Evolutionary conservation across 495 filamentous ascomycete genomes (phyloP).

Genomic region (Aspergillus homomorphus): DNA sequence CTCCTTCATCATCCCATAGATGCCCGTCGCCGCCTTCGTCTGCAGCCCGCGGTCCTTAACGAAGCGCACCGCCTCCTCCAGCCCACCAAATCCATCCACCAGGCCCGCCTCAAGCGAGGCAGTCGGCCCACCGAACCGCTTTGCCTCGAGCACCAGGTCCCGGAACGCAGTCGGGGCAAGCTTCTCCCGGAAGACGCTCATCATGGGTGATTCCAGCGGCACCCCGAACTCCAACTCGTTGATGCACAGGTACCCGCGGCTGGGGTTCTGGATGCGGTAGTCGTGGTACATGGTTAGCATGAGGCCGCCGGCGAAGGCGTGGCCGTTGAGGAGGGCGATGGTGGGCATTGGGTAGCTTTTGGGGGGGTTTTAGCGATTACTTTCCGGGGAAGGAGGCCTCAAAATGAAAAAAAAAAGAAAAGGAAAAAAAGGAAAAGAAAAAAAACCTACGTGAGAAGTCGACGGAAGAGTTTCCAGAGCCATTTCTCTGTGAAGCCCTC

Average conservation of each 20-base stretch:
- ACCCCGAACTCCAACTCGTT: slow-evolving; percentile 79
- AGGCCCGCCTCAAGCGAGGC: slow-evolving; percentile 58
- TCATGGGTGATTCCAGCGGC: slow-evolving; percentile 68
- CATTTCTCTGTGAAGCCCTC: slow-evolving; percentile 52
- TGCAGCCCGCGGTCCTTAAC: slow-evolving; percentile 53
- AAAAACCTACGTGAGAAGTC: slow-evolving; percentile 57
- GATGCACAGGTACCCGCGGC: slow-evolving; percentile 66
- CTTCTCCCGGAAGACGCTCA: slow-evolving; percentile 69
- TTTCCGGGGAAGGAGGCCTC: not conserved
- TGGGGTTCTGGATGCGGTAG: slow-evolving; percentile 70
- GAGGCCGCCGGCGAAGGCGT: slow-evolving; percentile 74
- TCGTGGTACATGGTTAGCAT: slow-evolving; percentile 85
- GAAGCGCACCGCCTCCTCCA: slow-evolving; percentile 56
- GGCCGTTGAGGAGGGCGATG: slow-evolving; percentile 71
- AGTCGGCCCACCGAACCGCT: slow-evolving; percentile 56
- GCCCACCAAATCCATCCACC: slow-evolving; percentile 63
- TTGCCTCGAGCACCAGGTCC: slow-evolving; percentile 64
- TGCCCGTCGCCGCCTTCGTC: slow-evolving; percentile 56
- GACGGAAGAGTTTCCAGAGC: slow-evolving; percentile 56
- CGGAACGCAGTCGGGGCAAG: slow-evolving; percentile 52
- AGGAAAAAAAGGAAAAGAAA: not conserved
- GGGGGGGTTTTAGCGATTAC: not conserved
- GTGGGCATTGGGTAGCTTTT: slow-evolving; percentile 76
- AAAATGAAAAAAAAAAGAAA: not conserved
- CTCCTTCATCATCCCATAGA: slow-evolving; percentile 65